Evolutionary conservation across 1,139 yeast genomes (phyloP).

Genomic region (Zygoascus sp.): DNA sequence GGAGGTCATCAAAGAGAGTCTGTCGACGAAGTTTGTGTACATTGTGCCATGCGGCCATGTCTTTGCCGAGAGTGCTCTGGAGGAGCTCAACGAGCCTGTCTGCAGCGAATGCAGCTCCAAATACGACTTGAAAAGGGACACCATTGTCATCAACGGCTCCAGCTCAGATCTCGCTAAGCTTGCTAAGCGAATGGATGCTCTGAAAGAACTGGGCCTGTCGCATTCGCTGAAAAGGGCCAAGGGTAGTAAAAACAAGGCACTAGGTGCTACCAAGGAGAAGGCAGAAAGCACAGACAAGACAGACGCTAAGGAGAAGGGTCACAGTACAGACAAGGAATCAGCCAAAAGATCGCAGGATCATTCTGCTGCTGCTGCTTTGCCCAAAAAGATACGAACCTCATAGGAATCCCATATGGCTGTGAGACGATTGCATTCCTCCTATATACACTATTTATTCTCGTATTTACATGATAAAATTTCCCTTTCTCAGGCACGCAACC

Average conservation of each 20-base stretch:
- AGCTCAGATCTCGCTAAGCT: conserved; percentile 29
- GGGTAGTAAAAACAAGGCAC: conserved; percentile 34
- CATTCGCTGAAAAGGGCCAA: conserved; percentile 47
- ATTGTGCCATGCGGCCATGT: conserved; percentile 55
- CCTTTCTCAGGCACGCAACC: too few species aligned
- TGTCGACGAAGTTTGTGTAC: conserved; percentile 41
- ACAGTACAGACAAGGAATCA: too few species aligned
- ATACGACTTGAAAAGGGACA: conserved; percentile 32
- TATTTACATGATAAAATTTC: too few species aligned
- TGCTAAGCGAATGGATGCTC: conserved; percentile 36
- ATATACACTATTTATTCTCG: too few species aligned
- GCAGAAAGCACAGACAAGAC: background rate
- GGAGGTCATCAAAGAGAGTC: conserved; percentile 32
- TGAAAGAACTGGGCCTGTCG: conserved; percentile 38
- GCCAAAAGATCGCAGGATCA: too few species aligned
- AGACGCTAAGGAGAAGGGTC: too few species aligned
- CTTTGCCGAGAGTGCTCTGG: conserved; percentile 40
- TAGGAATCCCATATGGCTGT: too few species aligned
- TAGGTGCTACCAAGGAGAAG: conserved; percentile 18
- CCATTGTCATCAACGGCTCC: conserved; percentile 37
- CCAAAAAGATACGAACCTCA: too few species aligned
- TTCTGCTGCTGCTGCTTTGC: too few species aligned
- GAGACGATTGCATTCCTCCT: too few species aligned
- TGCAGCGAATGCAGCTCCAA: conserved; percentile 34
- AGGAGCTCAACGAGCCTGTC: conserved; percentile 28